Base-by-base conservation (phyloP, 257 asterid genomes). In the Asclepias syriaca region DNA sequence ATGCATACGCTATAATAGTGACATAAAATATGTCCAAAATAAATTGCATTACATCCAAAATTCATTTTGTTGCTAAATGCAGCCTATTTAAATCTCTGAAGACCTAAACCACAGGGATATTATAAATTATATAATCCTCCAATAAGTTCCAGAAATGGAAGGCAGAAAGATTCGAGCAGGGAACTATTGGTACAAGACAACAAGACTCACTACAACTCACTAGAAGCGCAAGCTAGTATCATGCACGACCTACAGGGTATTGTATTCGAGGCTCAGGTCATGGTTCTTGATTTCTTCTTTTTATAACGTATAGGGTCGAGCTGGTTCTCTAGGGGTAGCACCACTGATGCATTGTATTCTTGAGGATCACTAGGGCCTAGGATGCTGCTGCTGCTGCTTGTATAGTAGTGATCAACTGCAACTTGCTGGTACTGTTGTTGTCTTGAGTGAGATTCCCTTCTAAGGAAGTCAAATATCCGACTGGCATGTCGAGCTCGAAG, bases 401-500 rank as follows among this genome's bases (percentile, higher is more conserved):
- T 87, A 79, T 85, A 82, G 61, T 85, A 82, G 61, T 80, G 85
- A 46, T 84, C 90, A 73, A 74, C 69, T n/a, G 84, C 78, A 66
- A 85, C 80, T 81, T 84, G 90, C 80, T 88, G 89, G 80, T 85
- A 88, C 45, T 82, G 90, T 75, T 85, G 89, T 46, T 79, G 84
- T 78, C 95, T 87, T 49, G 85, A 82, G 49, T 85, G 93, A 65
- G 91, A 90, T 84, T 90, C 95, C 75, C 83, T 83, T 22, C 82
- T 77, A 19, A 88, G 87, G 75, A 87, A 73, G 72, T 88, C 97
- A 46, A 88, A 96, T 79, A 90, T 84, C 72, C 79, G 85, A 76
- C 66, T 82, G 53, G 88, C 86, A 73, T 90, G 96, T 56, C 68
- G 85, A 53, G 87, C 75, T 22, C 97, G 85, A 69, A 90, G 90